Conservation (phyloP, 2,329 filamentous ascomycete genomes). For the Dactylonectria macrodidyma region DNA sequence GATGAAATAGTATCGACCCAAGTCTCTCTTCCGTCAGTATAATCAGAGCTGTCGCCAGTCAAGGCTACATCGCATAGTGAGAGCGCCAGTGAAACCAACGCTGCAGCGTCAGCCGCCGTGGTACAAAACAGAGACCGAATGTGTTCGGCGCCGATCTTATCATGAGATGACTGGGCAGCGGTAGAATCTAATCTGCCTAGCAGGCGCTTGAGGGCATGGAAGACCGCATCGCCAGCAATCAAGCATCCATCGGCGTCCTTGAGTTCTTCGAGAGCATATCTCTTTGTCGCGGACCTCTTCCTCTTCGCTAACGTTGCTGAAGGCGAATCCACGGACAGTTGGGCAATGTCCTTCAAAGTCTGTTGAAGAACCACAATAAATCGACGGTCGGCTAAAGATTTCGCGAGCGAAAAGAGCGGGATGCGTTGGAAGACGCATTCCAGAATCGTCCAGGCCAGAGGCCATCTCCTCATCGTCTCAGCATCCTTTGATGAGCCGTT, state of each 20-base stretch:
- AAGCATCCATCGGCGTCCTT: conserved; percentile 59
- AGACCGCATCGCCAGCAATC: conserved; percentile 63
- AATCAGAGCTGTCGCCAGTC: conserved; percentile 49
- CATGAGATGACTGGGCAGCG: conserved; percentile 55
- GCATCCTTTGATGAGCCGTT: conserved; percentile 61
- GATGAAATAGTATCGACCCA: conserved; percentile 65
- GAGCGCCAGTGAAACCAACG: conserved; percentile 62
- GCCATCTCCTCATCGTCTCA: conserved; percentile 69
- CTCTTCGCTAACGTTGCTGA: conserved; percentile 56
- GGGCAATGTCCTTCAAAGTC: conserved; percentile 72
- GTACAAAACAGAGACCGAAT: conserved; percentile 70
- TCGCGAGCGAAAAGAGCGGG: conserved; percentile 78
- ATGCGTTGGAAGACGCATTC: conserved; percentile 74
- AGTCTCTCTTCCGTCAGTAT: conserved; percentile 55
- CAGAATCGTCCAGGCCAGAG: conserved; percentile 74
- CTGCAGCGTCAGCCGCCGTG: conserved; percentile 62
- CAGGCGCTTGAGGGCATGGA: conserved; percentile 62
- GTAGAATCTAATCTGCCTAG: conserved; percentile 60
- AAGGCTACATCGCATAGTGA: conserved; percentile 60
- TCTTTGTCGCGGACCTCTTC: conserved; percentile 58
- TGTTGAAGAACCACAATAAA: conserved; percentile 78
- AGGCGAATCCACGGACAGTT: conserved; percentile 46
- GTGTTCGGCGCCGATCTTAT: conserved; percentile 70
- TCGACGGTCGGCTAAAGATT: conserved; percentile 78
- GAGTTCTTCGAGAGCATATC: conserved; percentile 59